phyloP scores from a whole-genome alignment of 768 basidiomycete genomes.

The Mycena epipterygia region DNA sequence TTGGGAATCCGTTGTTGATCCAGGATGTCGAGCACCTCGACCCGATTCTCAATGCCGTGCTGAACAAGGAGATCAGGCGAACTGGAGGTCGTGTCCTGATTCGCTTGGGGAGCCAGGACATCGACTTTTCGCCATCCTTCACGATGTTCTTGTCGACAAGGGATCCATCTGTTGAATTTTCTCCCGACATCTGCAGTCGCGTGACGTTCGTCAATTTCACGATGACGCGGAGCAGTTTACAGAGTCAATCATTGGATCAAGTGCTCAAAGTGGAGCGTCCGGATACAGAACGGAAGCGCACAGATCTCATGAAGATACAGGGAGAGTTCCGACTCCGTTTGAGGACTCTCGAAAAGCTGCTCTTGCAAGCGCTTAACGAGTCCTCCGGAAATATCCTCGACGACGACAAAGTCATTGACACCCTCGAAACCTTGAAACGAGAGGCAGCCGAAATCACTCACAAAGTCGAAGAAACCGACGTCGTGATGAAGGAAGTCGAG shows the following conservation, averaged over 20 bases:
- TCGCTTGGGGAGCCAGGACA: slow-evolving; percentile 96
- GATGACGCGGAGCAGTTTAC: slow-evolving; percentile 98
- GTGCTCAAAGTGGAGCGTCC: slow-evolving; percentile 97
- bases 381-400: slow-evolving; percentile 98
- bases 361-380: slow-evolving; percentile 96
- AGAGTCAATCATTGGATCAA: slow-evolving; percentile 97
- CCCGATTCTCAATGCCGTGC: slow-evolving; percentile 95
- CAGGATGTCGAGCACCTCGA: slow-evolving; percentile 99
- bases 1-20: slow-evolving; percentile 96
- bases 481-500: slow-evolving; percentile 96
- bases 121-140: slow-evolving; percentile 99
- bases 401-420: slow-evolving; percentile 98
- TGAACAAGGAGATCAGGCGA: slow-evolving; percentile 96
- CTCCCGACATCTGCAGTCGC: slow-evolving; percentile 98
- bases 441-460: slow-evolving; percentile 96
- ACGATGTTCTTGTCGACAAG: slow-evolving; percentile 99
- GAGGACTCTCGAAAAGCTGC: slow-evolving; percentile 91
- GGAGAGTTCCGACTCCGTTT: slow-evolving; percentile 97
- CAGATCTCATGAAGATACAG: slow-evolving; percentile 97
- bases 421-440: slow-evolving; percentile 93
- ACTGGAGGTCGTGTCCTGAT: slow-evolving; percentile 98
- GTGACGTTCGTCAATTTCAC: slow-evolving; percentile 97
- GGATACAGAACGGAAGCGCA: slow-evolving; percentile 94
- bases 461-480: slow-evolving; percentile 97
- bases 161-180: slow-evolving; percentile 97